Conservation (phyloP, 441 rosid genomes). For the Euphorbia celastroides region DNA sequence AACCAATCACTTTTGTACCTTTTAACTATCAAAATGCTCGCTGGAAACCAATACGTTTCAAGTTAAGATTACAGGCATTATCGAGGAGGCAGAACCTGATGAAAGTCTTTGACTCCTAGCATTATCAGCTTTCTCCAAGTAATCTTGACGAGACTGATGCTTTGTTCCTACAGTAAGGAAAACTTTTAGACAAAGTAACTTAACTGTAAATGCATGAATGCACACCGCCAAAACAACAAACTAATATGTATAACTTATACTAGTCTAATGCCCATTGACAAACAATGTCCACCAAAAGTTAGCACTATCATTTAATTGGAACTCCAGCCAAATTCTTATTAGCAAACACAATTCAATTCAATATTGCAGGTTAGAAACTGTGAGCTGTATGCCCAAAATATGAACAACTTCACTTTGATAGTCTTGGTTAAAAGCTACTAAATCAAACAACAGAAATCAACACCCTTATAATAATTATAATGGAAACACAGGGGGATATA, state of each 20-base stretch:
- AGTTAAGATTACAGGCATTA: slow-evolving; percentile 17
- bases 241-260: not conserved
- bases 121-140: slow-evolving; percentile 76
- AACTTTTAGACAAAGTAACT: not conserved
- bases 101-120: slow-evolving; percentile 69
- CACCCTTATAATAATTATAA: not conserved
- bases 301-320: not conserved
- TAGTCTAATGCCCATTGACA: not conserved
- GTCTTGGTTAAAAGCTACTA: not conserved
- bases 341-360: not conserved
- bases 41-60: not conserved
- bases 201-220: not conserved
- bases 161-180: slow-evolving; percentile 42
- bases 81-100: slow-evolving; percentile 39
- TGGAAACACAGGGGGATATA: not conserved
- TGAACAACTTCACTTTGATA: not conserved
- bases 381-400: not conserved
- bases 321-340: slow-evolving; percentile 4
- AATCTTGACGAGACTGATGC: slow-evolving; percentile 84
- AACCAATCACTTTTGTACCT: not conserved
- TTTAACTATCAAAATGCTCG: not conserved
- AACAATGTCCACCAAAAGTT: not conserved
- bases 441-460: not conserved
- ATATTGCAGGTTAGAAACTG: not conserved
- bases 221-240: not conserved